Evolutionary conservation across 345 rosid genomes (phyloP), one percentile per base, ranked within the genome.

Genomic region (Nephelium lappaceum): DNA sequence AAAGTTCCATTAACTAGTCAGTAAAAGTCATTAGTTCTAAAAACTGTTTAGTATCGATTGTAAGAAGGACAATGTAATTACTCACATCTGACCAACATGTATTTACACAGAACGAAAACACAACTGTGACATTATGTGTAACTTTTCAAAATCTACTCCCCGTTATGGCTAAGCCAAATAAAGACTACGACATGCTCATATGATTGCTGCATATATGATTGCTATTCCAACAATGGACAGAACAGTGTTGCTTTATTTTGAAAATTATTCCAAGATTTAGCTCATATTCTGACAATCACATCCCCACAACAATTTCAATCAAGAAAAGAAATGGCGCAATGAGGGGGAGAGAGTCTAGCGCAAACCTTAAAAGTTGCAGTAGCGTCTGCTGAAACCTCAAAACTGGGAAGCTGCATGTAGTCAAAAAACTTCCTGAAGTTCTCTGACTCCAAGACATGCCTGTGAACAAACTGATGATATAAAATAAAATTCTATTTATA

Each of bases 321-420:
- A 39, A 18, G 47, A 31, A 31, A 27, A 12, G 21, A 11, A 25
- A 16, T 2, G 10, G 14, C 3, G 60, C 41, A 21, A 70, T 8
- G 21, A 25, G 2, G 39, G 19, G 31, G 15, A 74, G 57, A 61
- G 49, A 67, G 39, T 60, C 45, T 12, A 23, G 74, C 21, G 8
- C 60, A 12, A 47, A 81, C 82, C 87, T 84, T 81, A 58, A 81
- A 84, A 16, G 82, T 84, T 21, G 72, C 73, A 8, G 78, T 69
- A 53, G 84, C 87, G 76, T 84, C 87, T 58, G 87, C 82, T 55
- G 87, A 78, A 51, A 84, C 57, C 47, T 84, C 87, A 69, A 81
- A 84, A 75, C 79, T 75, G 11, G 82, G 82, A 55, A 75, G 80
- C 77, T 79, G 87, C 21, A 78, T 78, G 16, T 84, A 84, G n/a